These are phyloP conservation scores for Picea engelmannii DNA, from an alignment of 83 land plant species.

Conservation along the genomic window DNA sequence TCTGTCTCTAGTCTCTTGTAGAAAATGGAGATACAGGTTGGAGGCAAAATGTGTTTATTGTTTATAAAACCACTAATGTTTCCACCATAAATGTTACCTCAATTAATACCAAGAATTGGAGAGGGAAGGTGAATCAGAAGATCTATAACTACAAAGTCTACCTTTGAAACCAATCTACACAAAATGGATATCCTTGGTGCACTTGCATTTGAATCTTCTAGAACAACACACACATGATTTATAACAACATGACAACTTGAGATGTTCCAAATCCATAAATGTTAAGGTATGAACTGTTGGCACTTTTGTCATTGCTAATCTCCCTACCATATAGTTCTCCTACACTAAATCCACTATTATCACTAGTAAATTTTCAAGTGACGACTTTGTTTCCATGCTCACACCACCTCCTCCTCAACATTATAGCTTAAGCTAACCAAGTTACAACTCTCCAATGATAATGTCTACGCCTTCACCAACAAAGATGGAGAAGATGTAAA, in stretches of 20 bases:
- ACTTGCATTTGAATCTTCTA: not conserved
- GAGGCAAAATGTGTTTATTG: conserved; percentile 44
- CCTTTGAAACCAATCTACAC: not conserved
- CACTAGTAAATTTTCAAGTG: conserved; percentile 4
- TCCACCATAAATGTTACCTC: not conserved
- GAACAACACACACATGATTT: not conserved
- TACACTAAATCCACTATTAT: no score
- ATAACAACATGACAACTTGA: not conserved
- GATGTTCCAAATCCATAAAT: not conserved
- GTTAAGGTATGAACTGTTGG: conserved; percentile 10
- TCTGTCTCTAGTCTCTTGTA: conserved; percentile 88
- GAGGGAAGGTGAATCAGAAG: not conserved
- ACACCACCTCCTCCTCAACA: conserved; percentile 10
- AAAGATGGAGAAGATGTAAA: conserved; percentile 7
- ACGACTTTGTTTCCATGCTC: not conserved
- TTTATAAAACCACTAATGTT: not conserved
- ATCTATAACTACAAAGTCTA: not conserved
- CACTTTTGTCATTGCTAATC: not conserved
- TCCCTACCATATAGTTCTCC: no score
- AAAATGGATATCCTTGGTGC: not conserved
- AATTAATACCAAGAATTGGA: not conserved
- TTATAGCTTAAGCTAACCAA: not conserved
- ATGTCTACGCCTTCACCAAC: not conserved
- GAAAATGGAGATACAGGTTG: conserved; percentile 65
- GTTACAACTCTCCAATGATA: conserved; percentile 2